Percentiles rank a stretch among this genome's conserved stretches.
phyloP scores from a whole-genome alignment of 2,329 filamentous ascomycete genomes.

The Fusarium nygamai region DNA sequence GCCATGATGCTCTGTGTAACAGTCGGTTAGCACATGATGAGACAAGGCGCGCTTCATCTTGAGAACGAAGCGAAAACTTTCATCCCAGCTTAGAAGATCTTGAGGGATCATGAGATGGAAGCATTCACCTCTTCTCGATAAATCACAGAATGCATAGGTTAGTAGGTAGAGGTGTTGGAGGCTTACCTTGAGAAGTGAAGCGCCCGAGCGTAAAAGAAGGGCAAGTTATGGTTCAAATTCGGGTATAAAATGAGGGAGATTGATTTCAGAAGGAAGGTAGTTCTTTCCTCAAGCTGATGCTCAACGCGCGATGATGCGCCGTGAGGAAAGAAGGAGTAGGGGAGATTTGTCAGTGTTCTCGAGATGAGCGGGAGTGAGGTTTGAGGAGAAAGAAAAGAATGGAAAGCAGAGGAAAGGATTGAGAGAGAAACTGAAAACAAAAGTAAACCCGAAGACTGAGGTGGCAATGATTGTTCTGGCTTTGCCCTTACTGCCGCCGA shows the following conservation, averaged over 20 bases:
- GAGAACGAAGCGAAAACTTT: background rate
- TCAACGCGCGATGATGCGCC: background rate
- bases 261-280: background rate
- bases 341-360: background rate
- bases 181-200: conserved; percentile 21
- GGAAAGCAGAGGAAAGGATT: background rate
- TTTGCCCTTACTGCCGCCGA: background rate
- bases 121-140: background rate
- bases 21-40: conserved; percentile 12
- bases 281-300: conserved; percentile 16
- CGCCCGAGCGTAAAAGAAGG: background rate
- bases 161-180: background rate
- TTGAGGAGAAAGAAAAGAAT: background rate
- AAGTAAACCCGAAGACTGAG: background rate
- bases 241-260: background rate
- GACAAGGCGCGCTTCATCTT: background rate
- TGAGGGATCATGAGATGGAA: background rate
- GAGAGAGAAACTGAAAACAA: background rate
- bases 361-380: background rate
- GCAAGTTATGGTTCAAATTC: background rate
- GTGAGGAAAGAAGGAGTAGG: background rate
- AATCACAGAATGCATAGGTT: background rate
- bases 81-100: background rate
- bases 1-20: conserved; percentile 28
- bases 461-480: background rate